Evolutionary conservation across 345 rosid genomes (phyloP), one percentile per base, ranked within the genome.

Genomic region (Gossypium thurberi): DNA sequence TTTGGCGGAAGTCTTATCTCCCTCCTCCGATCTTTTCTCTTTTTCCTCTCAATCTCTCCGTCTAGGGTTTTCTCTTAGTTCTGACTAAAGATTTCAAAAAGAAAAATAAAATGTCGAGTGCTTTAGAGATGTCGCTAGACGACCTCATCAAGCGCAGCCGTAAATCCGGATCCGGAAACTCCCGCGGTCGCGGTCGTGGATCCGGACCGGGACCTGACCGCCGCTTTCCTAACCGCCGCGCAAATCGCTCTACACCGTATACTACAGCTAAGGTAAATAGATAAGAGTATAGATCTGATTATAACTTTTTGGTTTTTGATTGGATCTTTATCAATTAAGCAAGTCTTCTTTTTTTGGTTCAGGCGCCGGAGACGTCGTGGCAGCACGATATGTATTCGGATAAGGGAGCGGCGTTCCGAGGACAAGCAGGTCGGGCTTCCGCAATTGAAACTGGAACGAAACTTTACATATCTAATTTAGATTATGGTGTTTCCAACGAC

Each of bases 61-160:
- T 37, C 55, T 56, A 9, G 72, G 33, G 48, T 71, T 42, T 64
- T 53, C 25, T 73, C 23, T 40, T 76, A 57, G 10, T 58, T 58
- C 44, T 5, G 10, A 56, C 17, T 15, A 67, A 48, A 69, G 15
- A 56, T 15, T 26, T 51, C 26, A 13, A 64, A 48, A 74, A 82
- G 37, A 28, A 28, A 28, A 28, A 28, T 28, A 25, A 96, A 25
- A 96, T 96, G 98, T 72, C 98, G 46, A 87, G 86, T 83, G 89
- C 94, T 73, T 86, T 96, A 80, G 97, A 96, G 73, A 91, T 91
- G 95, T 90, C 99, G 66, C 97, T 96, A 48, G 98, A 96, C 62
- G 99, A 96, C 59, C 85, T 93, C 82, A 96, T 96, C 78, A 91
- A 91, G 82, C 86, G 67, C 81, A 91, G 81, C 82, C 91, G 87